These are phyloP conservation scores for Haberlea rhodopensis DNA, from an alignment of 257 asterid genomes.

Conservation along the genomic window DNA sequence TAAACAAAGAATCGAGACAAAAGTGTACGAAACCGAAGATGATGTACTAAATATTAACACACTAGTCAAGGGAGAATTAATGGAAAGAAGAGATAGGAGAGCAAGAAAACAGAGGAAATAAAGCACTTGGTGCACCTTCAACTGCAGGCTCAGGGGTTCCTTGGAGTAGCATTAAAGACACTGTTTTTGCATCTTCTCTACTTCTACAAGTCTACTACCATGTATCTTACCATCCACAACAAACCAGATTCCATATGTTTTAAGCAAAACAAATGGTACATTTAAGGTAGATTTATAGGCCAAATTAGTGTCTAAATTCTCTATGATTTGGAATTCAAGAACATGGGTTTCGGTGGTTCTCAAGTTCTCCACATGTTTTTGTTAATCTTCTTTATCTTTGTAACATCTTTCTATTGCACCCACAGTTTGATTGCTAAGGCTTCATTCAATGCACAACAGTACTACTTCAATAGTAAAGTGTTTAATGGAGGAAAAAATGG, in stretches of 20 bases:
- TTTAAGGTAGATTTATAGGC: slow-evolving; percentile 40
- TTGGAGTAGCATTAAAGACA: slow-evolving; percentile 99
- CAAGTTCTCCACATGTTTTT: slow-evolving; percentile 30
- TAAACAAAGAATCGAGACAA: background rate
- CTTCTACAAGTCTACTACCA: slow-evolving; percentile 22
- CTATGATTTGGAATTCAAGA: slow-evolving; percentile 26
- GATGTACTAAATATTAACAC: background rate
- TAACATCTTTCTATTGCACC: slow-evolving; percentile 47
- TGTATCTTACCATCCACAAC: slow-evolving; percentile 32
- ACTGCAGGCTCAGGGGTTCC: slow-evolving; percentile 81
- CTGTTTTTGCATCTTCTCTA: slow-evolving; percentile 29
- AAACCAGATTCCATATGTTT: background rate
- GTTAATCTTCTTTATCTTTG: slow-evolving; percentile 47
- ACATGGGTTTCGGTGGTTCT: slow-evolving; percentile 39
- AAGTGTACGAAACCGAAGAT: background rate
- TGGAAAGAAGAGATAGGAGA: slow-evolving; percentile 29
- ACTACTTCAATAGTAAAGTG: slow-evolving; percentile 9
- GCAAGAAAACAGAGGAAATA: slow-evolving; percentile 32
- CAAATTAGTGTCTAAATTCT: slow-evolving; percentile 31
- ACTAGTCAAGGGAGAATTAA: background rate
- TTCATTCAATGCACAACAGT: slow-evolving; percentile 33
- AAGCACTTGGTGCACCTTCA: too few relatives aligned
- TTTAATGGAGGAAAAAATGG: slow-evolving; percentile 16
- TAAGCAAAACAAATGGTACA: slow-evolving; percentile 7
- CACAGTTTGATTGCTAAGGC: slow-evolving; percentile 39